Evolutionary conservation across 192 early-diverging fungal species (phyloP), one percentile per base, ranked within the genome.

Genomic region (Umbelopsis vinacea): DNA sequence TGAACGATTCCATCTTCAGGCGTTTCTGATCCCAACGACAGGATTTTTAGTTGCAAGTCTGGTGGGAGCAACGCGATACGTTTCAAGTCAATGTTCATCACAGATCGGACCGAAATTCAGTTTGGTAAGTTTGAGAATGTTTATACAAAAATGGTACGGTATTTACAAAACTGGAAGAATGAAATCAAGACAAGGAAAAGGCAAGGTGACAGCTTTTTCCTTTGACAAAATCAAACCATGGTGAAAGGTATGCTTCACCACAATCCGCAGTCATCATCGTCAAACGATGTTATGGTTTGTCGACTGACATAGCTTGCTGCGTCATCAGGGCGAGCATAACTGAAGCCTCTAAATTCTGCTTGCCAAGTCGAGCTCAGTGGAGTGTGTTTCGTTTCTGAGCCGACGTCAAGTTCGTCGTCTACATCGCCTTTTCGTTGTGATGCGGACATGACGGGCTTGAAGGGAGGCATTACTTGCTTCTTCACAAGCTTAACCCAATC

Each of bases 361-460:
- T 73, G 68, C 43, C 47, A 68, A 17, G 52, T 46, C 1, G 67
- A 19, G 52, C 66, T 57, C 22, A 68, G 26, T 63, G 83, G 76
- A 29, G 79, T 71, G 73, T 87, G 69, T 55, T 76, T 67, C 76
- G 84, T 70, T 67, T 77, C 67, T 70, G 83, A 72, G 71, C 76
- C 79, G 48, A 80, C 74, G n/a, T 83, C 90, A 67, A 88, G 77
- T 35, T 94, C 93, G 55, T 93, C 94, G 66, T 87, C 84, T 72
- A 91, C 87, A 71, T 89, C 70, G 2, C 45, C 17, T 24, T 38
- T 2, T 43, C 52, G 29, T 9, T 85, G 94, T 95, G 75, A 93
- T 92, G 48, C 89, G 88, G 12, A 92, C 94, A 75, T 94, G 92
- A 60, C 93, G 88, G 57, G 94, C 87, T 23, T 91, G 26, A 84